Conservation (phyloP, 331 rosid genomes). For the Prunus yedoensis region DNA sequence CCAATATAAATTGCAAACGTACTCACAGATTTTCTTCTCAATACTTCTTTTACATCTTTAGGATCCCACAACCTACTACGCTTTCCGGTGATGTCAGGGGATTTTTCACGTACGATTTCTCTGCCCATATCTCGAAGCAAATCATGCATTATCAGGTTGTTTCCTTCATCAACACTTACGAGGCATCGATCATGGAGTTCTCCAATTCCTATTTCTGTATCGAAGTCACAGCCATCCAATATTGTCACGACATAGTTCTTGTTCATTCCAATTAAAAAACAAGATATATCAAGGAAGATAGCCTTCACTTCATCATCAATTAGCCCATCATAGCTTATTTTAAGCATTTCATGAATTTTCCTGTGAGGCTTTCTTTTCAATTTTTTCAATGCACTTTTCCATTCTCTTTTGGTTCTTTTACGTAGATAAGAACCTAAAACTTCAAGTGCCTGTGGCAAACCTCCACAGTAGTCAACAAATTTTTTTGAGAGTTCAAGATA, state of each 20-base stretch:
- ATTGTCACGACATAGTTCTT: constrained; percentile 8
- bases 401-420: not conserved
- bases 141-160: constrained; percentile 34
- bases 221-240: constrained; percentile 14
- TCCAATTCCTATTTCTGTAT: constrained; percentile 19
- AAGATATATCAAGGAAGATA: constrained; percentile 37
- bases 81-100: not conserved
- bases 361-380: constrained; percentile 1
- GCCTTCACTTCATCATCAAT: constrained; percentile 13
- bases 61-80: constrained; percentile 20
- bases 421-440: not conserved
- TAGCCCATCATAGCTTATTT: constrained; percentile 34
- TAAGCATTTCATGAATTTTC: constrained; percentile 14
- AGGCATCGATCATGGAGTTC: constrained; percentile 16
- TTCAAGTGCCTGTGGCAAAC: constrained; percentile 17
- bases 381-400: constrained; percentile 14
- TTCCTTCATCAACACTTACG: constrained; percentile 5
- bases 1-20: not conserved
- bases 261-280: constrained; percentile 32
- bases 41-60: not conserved
- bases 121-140: constrained; percentile 36
- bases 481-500: not conserved
- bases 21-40: not conserved
- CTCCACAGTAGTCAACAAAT: constrained; percentile 22
- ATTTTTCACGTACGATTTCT: constrained; percentile 25